Evolutionary conservation across 2,329 filamentous ascomycete genomes (phyloP), one percentile per base, ranked within the genome.

Genomic region (Penicillium capsulatum): DNA sequence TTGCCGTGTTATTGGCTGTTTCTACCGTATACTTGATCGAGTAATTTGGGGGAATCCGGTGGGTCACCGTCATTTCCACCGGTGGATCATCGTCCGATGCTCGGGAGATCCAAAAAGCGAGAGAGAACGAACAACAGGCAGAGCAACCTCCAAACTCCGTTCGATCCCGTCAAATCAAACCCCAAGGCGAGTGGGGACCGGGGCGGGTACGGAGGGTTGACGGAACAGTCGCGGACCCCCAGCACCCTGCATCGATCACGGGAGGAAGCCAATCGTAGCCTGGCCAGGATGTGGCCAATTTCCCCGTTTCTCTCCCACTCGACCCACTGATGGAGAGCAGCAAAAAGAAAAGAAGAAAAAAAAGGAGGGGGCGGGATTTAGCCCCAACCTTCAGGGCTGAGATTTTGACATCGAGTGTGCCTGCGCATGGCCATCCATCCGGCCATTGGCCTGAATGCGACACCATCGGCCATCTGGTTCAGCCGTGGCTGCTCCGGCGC

Each of bases 211-310:
- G 43, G n/a, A n/a, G n/a, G 48, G 44, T 47, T 48, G 39, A 50
- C 38, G 42, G 36, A 40, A 45, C 48, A 34, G 36, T 42, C 41
- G 40, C 44, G 39, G 46, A 43, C 45, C 34, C n/a, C 32, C 22
- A 44, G 37, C 48, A 51, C 48, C 50, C 50, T 51, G 48, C 51
- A 53, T 55, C 45, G 44, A 55, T 55, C 52, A 51, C 32, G 33
- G 36, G 30, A 11, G 36, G 31, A 15, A 34, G n/a, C 28, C 17
- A 40, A 40, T 30, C 13, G 24, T 20, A 22, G 30, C 11, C 24
- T 13, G 36, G 24, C 14, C 28, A 42, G 19, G 19, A 5, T 5
- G 9, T 5, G 9, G 19, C 40, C 45, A 38, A 41, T 47, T 45
- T 20, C 38, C 40, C 44, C 42, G 39, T 44, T 47, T 39, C 38